Conservation (phyloP, 2,329 filamentous ascomycete genomes). For the Epichloe baconii region DNA sequence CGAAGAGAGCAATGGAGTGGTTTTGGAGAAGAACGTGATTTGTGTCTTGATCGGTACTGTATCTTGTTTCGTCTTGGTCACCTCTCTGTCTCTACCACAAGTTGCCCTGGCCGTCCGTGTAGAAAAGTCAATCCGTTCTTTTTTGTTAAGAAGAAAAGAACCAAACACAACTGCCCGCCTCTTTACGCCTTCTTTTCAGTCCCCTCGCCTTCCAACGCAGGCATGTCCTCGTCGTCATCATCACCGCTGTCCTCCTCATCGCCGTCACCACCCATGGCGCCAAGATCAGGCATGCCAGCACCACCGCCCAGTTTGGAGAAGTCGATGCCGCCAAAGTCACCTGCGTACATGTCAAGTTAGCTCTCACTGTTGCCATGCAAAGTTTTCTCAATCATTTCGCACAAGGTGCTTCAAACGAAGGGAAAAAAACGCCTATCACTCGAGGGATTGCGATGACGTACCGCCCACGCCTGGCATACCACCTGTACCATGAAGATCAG, state of each 20-base stretch:
- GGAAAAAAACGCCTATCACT: no score
- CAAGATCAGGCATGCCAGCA: conserved; percentile 17
- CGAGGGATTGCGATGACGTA: conserved; percentile 18
- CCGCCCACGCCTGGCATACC: conserved; percentile 43
- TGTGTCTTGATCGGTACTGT: conserved; percentile 1
- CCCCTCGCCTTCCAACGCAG: conserved; percentile 48
- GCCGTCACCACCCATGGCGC: conserved; percentile 34
- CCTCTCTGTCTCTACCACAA: not conserved
- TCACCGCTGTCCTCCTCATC: conserved; percentile 37
- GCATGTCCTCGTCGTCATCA: conserved; percentile 69
- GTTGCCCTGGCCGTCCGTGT: not conserved
- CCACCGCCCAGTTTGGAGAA: conserved; percentile 76
- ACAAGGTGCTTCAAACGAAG: not conserved
- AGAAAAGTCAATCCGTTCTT: not conserved
- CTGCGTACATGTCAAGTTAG: conserved; percentile 15
- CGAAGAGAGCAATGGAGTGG: no score
- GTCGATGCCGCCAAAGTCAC: conserved; percentile 77
- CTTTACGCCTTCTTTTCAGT: conserved; percentile 26
- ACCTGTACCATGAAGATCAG: conserved; percentile 18
- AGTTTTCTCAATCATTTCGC: not conserved
- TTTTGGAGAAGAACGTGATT: not conserved
- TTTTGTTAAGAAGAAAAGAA: not conserved
- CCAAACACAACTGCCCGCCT: not conserved
- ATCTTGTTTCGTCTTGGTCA: not conserved
- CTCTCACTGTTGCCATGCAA: not conserved